These are phyloP conservation scores for Pisolithus sp. DNA, from an alignment of 768 basidiomycete species.

Conservation along the genomic window DNA sequence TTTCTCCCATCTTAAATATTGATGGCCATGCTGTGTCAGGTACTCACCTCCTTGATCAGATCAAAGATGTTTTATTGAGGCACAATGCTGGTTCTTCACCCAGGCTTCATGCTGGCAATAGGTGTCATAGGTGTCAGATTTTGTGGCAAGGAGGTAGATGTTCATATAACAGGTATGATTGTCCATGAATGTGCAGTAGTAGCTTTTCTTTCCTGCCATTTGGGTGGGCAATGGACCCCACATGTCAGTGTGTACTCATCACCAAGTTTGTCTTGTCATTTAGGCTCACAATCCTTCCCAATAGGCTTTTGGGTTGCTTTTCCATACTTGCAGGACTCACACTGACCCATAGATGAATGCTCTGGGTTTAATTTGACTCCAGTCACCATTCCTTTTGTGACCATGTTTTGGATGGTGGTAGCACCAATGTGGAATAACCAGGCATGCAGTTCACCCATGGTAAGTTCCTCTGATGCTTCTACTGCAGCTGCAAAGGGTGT, in stretches of 20 bases:
- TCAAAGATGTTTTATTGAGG: neutral
- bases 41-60: constrained; percentile 12
- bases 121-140: constrained; percentile 4
- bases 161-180: neutral
- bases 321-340: constrained; percentile 6
- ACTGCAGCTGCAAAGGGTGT: neutral
- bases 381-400: neutral
- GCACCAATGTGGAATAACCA: neutral
- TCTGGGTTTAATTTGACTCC: neutral
- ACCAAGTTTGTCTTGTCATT: neutral
- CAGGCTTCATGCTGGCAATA: constrained; percentile 5
- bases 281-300: too few relatives aligned
- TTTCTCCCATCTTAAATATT: too few relatives aligned
- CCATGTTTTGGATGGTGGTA: neutral
- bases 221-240: constrained; percentile 19
- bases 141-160: neutral
- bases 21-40: too few relatives aligned
- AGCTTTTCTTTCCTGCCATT: neutral
- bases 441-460: neutral
- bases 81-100: neutral
- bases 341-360: neutral
- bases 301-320: constrained; percentile 6
- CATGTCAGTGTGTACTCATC: constrained; percentile 18
- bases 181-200: too few relatives aligned
- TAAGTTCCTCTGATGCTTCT: neutral